A percentile compares a stretch with the other conserved stretches of the same genome.
phyloP scores from a whole-genome alignment of 306 rosid species.

The Malus orientalis region DNA sequence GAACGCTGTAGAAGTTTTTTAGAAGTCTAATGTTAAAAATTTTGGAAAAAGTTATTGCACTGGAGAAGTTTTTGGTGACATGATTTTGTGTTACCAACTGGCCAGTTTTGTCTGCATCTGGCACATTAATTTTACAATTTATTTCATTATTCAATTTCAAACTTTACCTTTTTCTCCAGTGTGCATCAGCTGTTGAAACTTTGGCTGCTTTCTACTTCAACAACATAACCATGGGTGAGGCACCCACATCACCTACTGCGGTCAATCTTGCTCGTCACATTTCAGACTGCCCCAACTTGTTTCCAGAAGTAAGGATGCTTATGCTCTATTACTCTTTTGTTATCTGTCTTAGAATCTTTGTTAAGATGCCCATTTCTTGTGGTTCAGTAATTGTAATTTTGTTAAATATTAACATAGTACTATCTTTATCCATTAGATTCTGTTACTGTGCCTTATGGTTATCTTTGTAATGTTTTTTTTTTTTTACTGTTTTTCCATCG shows the following conservation, averaged over 20 bases:
- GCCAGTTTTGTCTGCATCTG: background rate
- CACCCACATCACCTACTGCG: slow-evolving; percentile 70
- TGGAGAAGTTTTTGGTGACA: background rate
- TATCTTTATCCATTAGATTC: too few relatives aligned
- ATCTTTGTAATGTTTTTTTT: background rate
- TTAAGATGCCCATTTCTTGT: background rate
- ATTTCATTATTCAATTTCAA: slow-evolving; percentile 1
- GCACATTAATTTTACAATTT: background rate
- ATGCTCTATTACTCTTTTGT: background rate
- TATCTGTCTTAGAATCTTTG: background rate
- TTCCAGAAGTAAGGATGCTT: slow-evolving; percentile 64
- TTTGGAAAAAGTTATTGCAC: background rate
- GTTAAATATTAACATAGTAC: background rate
- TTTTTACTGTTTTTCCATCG: background rate
- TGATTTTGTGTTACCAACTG: background rate
- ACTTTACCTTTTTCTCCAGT: slow-evolving; percentile 47
- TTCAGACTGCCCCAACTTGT: slow-evolving; percentile 82
- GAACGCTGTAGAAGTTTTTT: background rate
- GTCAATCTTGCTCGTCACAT: slow-evolving; percentile 79
- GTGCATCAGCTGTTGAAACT: slow-evolving; percentile 96
- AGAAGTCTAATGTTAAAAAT: background rate
- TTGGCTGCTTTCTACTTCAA: slow-evolving; percentile 92
- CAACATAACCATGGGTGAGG: slow-evolving; percentile 93
- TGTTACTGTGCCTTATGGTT: background rate
- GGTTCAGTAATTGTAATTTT: background rate